Conservation (phyloP, 78 protist genomes). For the Dictyostelium purpureum region DNA sequence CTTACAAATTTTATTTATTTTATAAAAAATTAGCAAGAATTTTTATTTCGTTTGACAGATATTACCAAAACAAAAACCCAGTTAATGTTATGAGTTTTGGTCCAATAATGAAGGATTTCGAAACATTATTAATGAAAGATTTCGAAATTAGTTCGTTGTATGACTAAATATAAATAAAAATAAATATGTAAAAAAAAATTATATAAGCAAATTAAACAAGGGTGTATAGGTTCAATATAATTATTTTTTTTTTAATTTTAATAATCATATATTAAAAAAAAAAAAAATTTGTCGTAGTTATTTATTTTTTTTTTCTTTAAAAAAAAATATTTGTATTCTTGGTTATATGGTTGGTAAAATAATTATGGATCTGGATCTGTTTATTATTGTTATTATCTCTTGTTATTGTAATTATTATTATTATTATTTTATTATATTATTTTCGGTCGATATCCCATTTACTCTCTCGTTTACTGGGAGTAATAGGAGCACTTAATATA, state of each 20-base stretch:
- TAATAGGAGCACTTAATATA: slow-evolving; percentile 18
- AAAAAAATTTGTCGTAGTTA: too few relatives aligned
- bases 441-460: slow-evolving; percentile 27
- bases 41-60: slow-evolving; percentile 35
- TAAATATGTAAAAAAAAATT: too few relatives aligned
- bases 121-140: neutral
- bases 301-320: too few relatives aligned
- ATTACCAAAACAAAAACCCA: slow-evolving; percentile 60
- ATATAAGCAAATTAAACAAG: neutral
- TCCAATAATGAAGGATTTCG: slow-evolving; percentile 41
- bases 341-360: too few relatives aligned
- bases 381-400: too few relatives aligned
- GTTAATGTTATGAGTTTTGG: slow-evolving; percentile 43
- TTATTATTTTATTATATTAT: too few relatives aligned
- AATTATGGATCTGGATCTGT: too few relatives aligned
- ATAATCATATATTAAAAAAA: too few relatives aligned
- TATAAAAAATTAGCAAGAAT: slow-evolving; percentile 6
- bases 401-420: too few relatives aligned
- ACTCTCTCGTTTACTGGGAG: slow-evolving; percentile 37
- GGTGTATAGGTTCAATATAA: too few relatives aligned
- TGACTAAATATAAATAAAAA: neutral
- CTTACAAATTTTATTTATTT: neutral
- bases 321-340: too few relatives aligned
- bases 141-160: neutral
- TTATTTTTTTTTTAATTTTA: too few relatives aligned